Evolutionary conservation across 495 filamentous ascomycete genomes (phyloP).

Genomic region (Xylaria venustula): DNA sequence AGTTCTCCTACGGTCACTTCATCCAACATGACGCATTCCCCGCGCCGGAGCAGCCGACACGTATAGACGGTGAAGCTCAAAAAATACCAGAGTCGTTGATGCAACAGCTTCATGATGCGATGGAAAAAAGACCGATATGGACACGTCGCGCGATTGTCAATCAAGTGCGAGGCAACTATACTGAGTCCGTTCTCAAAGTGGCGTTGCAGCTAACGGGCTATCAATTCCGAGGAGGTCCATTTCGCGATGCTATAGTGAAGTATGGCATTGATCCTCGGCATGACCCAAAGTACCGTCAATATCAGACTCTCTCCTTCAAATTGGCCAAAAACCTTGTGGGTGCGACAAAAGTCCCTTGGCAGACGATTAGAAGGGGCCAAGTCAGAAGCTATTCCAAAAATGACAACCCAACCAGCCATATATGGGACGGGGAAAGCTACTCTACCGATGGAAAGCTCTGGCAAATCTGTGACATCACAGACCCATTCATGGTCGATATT

Average conservation of each 20-base stretch:
- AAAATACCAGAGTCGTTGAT: constrained; percentile 56
- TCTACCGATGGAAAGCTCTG: constrained; percentile 78
- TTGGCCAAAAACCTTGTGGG: constrained; percentile 45
- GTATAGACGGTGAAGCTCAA: constrained; percentile 40
- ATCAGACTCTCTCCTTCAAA: constrained; percentile 86
- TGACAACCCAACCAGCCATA: constrained; percentile 55
- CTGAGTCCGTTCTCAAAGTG: constrained; percentile 51
- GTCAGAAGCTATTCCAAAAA: constrained; percentile 23
- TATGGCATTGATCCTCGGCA: constrained; percentile 83
- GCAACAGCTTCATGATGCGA: constrained; percentile 54
- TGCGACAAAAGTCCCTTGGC: constrained; percentile 45
- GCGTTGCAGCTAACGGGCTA: constrained; percentile 79
- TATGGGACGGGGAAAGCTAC: constrained; percentile 74
- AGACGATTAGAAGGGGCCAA: constrained; percentile 34
- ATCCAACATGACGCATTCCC: constrained; percentile 55
- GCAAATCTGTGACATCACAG: constrained; percentile 89
- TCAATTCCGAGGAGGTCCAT: constrained; percentile 85
- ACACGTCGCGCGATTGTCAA: constrained; percentile 79
- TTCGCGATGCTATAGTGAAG: constrained; percentile 79
- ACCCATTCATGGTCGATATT: constrained; percentile 63
- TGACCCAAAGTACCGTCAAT: constrained; percentile 70
- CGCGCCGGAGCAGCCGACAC: constrained; percentile 35
- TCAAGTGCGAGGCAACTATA: constrained; percentile 50
- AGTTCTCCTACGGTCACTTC: constrained; percentile 60
- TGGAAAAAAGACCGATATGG: constrained; percentile 78